Base-by-base conservation (phyloP, 2,329 filamentous ascomycete species). In the Exophiala sideris region DNA sequence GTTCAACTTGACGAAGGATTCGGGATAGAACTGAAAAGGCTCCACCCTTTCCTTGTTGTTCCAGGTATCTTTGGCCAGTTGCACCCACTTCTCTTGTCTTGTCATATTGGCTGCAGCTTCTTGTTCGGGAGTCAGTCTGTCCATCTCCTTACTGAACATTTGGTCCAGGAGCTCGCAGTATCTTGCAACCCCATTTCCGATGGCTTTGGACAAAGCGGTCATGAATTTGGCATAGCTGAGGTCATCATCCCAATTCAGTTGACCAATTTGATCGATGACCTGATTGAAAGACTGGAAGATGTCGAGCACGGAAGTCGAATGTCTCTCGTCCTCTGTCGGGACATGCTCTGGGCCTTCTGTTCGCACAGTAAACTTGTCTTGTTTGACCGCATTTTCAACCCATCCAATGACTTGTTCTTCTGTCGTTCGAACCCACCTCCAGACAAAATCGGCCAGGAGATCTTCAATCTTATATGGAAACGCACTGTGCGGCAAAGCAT, bases 1-100 rank as follows among this genome's bases (percentile, higher is more conserved):
- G 77, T 99, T 99, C 63, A 99, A 81, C 72, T 97, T 99, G 58
- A 99, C 91, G 65, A 99, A 88, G 4, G 91, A 96, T 89, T 96
- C 62, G 39, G 61, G 74, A 65, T 74, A 70, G 73, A 99, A 99
- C 60, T 97, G 91, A 72, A 97, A 99, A 0, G 94, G 94, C 66
- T 96, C 92, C 38, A 94, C 85, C 71, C 91, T 95, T 58, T 96
- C 91, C 69, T 91, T 95, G 61, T 85, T 88, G 62, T 84, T 89
- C 85, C 91, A 95, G 3, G 91, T 88, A 67, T 97, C 94, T 70
- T 94, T 95, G 8, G 94, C 94, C 67, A 92, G 85, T 64, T 95
- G 88, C 75, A 97, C 84, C 78, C 91, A 92, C 66, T 89, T 94
- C 68, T 97, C 91, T 69, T 96, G 91, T 12, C 90, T 83, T 3